Percentiles rank a stretch among this genome's conserved stretches.
Conservation (phyloP, 2,329 filamentous ascomycete genomes). For the Ustulina deusta region DNA sequence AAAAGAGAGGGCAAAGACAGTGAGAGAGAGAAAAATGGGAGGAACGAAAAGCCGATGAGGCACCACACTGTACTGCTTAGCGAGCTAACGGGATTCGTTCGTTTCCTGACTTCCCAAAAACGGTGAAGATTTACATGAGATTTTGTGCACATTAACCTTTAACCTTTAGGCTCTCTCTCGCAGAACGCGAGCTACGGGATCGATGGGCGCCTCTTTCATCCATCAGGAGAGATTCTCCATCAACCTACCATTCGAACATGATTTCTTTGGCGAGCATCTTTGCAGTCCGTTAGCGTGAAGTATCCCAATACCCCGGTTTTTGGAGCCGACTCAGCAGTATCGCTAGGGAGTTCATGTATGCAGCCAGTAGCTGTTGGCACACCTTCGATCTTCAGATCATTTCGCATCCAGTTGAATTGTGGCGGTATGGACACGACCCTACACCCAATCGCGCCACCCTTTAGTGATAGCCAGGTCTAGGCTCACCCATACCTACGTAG, state of each 20-base stretch:
- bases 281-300: background rate
- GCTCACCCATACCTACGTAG: background rate
- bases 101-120: background rate
- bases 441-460: background rate
- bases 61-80: background rate
- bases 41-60: background rate
- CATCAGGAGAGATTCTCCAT: background rate
- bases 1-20: background rate
- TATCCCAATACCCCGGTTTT: background rate
- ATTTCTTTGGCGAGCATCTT: background rate
- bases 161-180: no score
- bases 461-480: background rate
- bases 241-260: background rate
- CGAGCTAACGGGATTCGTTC: background rate
- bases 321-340: background rate
- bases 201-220: background rate
- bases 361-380: background rate
- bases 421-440: background rate
- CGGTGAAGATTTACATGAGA: background rate
- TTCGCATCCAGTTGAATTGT: background rate
- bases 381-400: background rate
- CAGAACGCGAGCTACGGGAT: background rate
- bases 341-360: background rate
- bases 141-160: background rate
- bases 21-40: background rate